Evolutionary conservation across 2,329 filamentous ascomycete genomes (phyloP).

Genomic region (Ophiostoma quercus): DNA sequence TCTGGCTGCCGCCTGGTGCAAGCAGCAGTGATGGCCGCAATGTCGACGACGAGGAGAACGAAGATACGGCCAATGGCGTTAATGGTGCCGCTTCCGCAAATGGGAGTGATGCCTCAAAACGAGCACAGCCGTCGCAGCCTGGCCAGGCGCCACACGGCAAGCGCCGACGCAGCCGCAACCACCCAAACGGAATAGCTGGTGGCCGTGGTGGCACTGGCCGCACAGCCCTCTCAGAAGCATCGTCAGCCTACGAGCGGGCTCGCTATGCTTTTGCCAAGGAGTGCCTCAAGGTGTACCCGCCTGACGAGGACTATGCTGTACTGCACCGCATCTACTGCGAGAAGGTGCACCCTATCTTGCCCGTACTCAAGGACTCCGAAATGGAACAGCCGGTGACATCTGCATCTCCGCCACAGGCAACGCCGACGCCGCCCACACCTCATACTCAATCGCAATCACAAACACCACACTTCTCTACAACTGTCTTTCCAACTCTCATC

Average conservation of each 20-base stretch:
- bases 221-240: constrained; percentile 20
- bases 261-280: constrained; percentile 30
- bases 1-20: constrained; percentile 40
- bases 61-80: neutral
- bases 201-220: constrained; percentile 3
- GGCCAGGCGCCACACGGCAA: neutral
- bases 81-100: neutral
- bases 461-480: constrained; percentile 24
- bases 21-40: neutral
- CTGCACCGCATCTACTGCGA: constrained; percentile 46
- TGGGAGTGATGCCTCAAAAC: neutral
- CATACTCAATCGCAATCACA: constrained; percentile 1
- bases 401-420: neutral
- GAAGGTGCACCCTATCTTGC: constrained; percentile 52
- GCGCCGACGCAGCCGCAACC: constrained; percentile 13
- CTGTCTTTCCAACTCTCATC: constrained; percentile 41
- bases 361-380: constrained; percentile 42
- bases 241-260: constrained; percentile 25
- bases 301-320: constrained; percentile 42
- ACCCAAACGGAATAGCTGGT: neutral
- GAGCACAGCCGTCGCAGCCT: neutral
- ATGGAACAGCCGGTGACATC: constrained; percentile 12
- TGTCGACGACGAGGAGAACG: constrained; percentile 14
- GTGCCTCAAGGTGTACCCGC: constrained; percentile 46
- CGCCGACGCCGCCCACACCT: neutral